Evolutionary conservation across 192 early-diverging fungal species (phyloP), one percentile per base, ranked within the genome.

Genomic region (Coemansia sp.): DNA sequence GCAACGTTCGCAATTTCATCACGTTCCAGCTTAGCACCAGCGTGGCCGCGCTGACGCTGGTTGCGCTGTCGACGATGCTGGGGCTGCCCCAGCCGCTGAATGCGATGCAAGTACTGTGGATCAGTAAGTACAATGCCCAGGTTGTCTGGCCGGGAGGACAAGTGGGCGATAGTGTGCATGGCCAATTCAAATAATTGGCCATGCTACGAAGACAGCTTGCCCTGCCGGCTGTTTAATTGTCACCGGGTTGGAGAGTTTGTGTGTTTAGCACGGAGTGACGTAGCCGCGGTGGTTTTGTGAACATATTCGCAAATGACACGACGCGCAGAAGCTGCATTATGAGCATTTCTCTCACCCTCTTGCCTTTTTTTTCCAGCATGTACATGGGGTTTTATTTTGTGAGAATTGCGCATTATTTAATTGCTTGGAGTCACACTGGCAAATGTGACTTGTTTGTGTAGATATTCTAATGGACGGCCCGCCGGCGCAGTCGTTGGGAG

Each of bases 61-160:
- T 98, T 59, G 91, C 93, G 17, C 55, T 90, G 22, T 80, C 91
- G 10, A 95, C 92, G 5, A 60, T 96, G 15, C 82, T 94, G 61
- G 92, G 91, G 28, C 68, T 93, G 9, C 78, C 81, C 17, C 94
- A 94, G 53, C 95, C 95, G 36, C 79, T 98, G 51, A 98, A 98
- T 63, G 88, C 95, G 8, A 98, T 98, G 95, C 95, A 98, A 64
- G 95, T 98, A 67, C 73, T 98, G 48, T 98, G 92, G 92, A 98
- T 98, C 49, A 98, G 53, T 54, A 54, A 54, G 53, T 54, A 14
- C 10, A 53, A 34, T 20, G 40, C 88, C 3, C 5, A 15, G 38
- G 38, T 19, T 39, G 38, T 39, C 17, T 39, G 38, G 19, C n/a
- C n/a, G n/a, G n/a, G n/a, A n/a, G n/a, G n/a, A 35, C 14, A 39